A percentile compares a stretch with the other conserved stretches of the same genome.
Evolutionary conservation across 331 rosid species (phyloP).

Genomic region (Malus hybrid): DNA sequence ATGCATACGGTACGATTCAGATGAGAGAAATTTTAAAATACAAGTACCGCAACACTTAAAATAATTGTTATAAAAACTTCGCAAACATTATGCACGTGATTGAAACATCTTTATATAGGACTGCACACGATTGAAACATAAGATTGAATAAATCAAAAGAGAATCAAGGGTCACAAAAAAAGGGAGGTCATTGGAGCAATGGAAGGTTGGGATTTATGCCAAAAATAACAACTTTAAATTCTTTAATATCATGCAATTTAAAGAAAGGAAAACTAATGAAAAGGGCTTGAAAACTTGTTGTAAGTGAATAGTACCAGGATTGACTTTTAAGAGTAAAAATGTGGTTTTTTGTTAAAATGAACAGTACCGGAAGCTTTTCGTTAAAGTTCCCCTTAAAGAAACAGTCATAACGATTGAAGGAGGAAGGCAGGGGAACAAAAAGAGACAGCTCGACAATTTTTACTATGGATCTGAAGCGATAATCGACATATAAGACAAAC

Average conservation of each 20-base stretch:
- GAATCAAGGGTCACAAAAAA: too few species aligned
- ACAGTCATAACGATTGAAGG: not conserved
- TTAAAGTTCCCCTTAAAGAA: not conserved
- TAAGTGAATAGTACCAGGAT: too few species aligned
- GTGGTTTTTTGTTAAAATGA: too few species aligned
- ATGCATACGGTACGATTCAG: not conserved
- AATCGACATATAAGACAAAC: not conserved
- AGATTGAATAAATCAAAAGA: too few species aligned
- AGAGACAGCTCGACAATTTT: not conserved
- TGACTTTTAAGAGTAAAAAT: too few species aligned
- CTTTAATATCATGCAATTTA: not conserved
- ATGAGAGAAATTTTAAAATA: not conserved
- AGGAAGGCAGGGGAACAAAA: not conserved
- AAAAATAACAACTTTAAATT: not conserved
- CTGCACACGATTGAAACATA: not conserved
- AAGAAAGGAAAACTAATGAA: too few species aligned
- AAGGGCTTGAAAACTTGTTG: too few species aligned
- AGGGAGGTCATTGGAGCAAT: not conserved
- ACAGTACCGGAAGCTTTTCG: too few species aligned
- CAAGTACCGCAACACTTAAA: not conserved
- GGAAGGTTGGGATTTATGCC: not conserved
- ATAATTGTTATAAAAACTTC: not conserved
- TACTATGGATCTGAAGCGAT: not conserved
- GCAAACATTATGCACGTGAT: not conserved
- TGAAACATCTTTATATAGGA: not conserved